phyloP scores from a whole-genome alignment of 2,329 filamentous ascomycete species.

The Waltergamsia citrina region DNA sequence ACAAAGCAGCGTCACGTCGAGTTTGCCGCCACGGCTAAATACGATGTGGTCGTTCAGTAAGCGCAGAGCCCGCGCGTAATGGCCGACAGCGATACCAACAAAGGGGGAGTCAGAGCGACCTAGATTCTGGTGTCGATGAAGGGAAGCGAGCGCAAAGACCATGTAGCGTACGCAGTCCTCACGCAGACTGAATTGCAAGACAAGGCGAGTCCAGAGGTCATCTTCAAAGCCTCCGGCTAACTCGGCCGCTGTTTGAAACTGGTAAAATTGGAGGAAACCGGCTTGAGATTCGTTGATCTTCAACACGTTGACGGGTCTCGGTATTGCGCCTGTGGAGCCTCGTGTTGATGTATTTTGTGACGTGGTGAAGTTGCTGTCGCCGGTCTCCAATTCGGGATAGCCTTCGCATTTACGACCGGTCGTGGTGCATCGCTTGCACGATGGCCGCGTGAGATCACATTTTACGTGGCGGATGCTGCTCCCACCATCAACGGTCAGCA shows the following conservation, averaged over 20 bases:
- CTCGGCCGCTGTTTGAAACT: constrained; percentile 1
- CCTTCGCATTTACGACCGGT: constrained; percentile 3
- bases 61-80: constrained; percentile 1
- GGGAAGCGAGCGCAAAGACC: constrained; percentile 3
- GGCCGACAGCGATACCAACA: neutral
- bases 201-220: constrained; percentile 7
- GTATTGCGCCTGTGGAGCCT: neutral
- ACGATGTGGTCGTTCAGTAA: constrained; percentile 2
- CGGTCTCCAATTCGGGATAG: neutral
- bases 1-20: constrained; percentile 5
- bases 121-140: constrained; percentile 3
- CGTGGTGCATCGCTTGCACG: constrained; percentile 20
- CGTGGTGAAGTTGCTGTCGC: neutral
- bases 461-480: constrained; percentile 21
- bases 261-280: neutral
- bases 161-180: constrained; percentile 6
- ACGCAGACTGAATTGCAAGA: constrained; percentile 5
- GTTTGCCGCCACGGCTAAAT: neutral
- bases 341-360: neutral
- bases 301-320: neutral
- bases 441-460: constrained; percentile 24
- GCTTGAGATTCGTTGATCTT: neutral
- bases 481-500: no score
- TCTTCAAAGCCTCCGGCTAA: constrained; percentile 3
- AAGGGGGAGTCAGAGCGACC: no score